Conservation (phyloP, 2,329 filamentous ascomycete species). For the Chrysoporthe deuterocubensis region DNA sequence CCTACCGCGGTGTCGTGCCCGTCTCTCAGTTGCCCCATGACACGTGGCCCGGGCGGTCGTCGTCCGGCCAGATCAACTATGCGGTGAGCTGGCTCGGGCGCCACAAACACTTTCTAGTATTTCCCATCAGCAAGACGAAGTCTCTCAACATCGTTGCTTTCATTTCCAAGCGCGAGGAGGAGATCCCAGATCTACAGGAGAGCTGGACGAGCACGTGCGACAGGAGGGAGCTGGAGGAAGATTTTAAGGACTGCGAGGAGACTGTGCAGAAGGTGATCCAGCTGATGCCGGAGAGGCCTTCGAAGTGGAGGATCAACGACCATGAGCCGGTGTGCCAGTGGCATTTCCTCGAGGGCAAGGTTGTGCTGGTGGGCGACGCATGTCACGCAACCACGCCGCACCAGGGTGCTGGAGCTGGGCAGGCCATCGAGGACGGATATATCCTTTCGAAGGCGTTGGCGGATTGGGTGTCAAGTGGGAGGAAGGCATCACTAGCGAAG, state of each 20-base stretch:
- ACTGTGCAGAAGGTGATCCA: constrained; percentile 28
- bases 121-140: constrained; percentile 27
- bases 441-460: constrained; percentile 28
- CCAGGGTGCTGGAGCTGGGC: constrained; percentile 31
- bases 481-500: constrained; percentile 3
- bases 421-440: constrained; percentile 31
- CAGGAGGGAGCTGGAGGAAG: constrained; percentile 24
- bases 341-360: constrained; percentile 29
- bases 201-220: constrained; percentile 27
- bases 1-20: constrained; percentile 38
- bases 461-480: constrained; percentile 15
- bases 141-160: constrained; percentile 30
- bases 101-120: constrained; percentile 27
- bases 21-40: constrained; percentile 29
- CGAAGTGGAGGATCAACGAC: constrained; percentile 37
- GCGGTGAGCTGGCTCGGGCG: constrained; percentile 24
- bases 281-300: constrained; percentile 27
- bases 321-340: constrained; percentile 33
- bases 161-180: constrained; percentile 27
- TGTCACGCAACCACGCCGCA: constrained; percentile 29
- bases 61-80: constrained; percentile 4
- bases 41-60: constrained; percentile 20
- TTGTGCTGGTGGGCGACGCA: constrained; percentile 23
- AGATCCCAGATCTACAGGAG: constrained; percentile 27
- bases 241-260: constrained; percentile 30